Base-by-base conservation (phyloP, 2,329 filamentous ascomycete species). In the Peltaster fructicola region DNA sequence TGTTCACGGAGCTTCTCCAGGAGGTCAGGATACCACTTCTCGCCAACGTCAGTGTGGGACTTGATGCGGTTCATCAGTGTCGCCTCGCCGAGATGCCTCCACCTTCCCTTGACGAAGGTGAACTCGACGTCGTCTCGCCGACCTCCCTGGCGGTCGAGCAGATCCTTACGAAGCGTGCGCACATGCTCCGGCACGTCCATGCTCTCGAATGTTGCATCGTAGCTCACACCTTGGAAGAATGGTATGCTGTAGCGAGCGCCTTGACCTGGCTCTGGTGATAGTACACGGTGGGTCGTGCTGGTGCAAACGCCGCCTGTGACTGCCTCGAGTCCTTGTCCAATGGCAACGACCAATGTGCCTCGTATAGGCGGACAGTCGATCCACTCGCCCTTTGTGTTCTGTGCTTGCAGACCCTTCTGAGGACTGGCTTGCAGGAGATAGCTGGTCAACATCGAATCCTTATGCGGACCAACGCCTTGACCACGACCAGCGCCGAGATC, bases 271-370 rank as follows among this genome's bases (percentile, higher is more conserved):
- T 56, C 44, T 0, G 80, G 80, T 15, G 68, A 76, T n/a, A 88
- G 58, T 17, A 90, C 81, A 7, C 80, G 65, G 50, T 90, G 81
- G 19, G 80, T 88, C 3, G 81, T 90, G 33, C 69, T 56, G 35
- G 74, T 70, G 47, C 80, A 88, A 3, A 88, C 80, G 15, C 81
- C 81, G 33, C 69, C 69, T 11, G 81, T 90, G 36, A 91, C 53
- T 4, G 81, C 81, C 56, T 91, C 81, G 41, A 91, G 63, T 0
- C 78, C 81, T 51, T 90, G 81, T 0, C 81, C 81, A 38, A 91
- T 82, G 6, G 79, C 80, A 1, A 91, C 80, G 2, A 91, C 81
- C 4, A 90, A 63, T 23, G 81, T 88, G 2, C 74, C 75, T 11
- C 61, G 55, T 15, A 81, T 60, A 0, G 81, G 81, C 36, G 74